Evolutionary conservation across 805 yeast genomes (phyloP), one percentile per base, ranked within the genome.

Genomic region (Vanderwaltozyma polyspora): DNA sequence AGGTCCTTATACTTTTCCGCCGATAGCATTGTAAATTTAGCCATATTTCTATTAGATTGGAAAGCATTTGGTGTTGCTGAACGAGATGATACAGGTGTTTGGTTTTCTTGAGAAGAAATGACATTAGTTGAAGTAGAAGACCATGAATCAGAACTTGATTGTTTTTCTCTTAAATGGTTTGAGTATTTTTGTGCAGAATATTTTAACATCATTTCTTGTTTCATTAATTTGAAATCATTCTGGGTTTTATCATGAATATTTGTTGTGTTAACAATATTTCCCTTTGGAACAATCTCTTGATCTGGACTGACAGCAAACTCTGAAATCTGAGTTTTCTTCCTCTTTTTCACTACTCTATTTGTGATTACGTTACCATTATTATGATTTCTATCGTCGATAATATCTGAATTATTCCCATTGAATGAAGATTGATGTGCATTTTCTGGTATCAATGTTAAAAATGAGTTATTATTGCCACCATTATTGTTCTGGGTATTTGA

Each of bases 221-320:
- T 47, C 32, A 39, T 47, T 24, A 38, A 39, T 32, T 44, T 38
- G 32, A 41, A 46, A 37, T 34, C 43, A 33, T 41, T 45, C 30
- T 32, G 50, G 16, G 38, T 38, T 32, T 39, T 62, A 44, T 63
- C 70, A 37, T 57, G 64, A 8, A 31, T 9, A 14, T 19, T 26
- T 5, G n/a, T 15, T 16, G 4, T 13, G 5, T 5, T 16, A 8
- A 14, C 21, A 24, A 11, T 31, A 7, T 4, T 6, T 4, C 12
- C 23, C 16, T 6, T 22, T 11, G 19, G 3, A 8, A 14, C 27
- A 5, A 22, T 6, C 6, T 26, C 5, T 28, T 28, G 10, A 21
- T 21, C 10, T 10, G 10, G 10, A 8, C 10, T 10, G 7, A 8
- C 23, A 21, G 7, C 10, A 21, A 7, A 10, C 10, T 21, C 23